These are phyloP conservation scores for Aurinia saxatilis DNA, from an alignment of 345 rosid genomes.

Conservation along the genomic window DNA sequence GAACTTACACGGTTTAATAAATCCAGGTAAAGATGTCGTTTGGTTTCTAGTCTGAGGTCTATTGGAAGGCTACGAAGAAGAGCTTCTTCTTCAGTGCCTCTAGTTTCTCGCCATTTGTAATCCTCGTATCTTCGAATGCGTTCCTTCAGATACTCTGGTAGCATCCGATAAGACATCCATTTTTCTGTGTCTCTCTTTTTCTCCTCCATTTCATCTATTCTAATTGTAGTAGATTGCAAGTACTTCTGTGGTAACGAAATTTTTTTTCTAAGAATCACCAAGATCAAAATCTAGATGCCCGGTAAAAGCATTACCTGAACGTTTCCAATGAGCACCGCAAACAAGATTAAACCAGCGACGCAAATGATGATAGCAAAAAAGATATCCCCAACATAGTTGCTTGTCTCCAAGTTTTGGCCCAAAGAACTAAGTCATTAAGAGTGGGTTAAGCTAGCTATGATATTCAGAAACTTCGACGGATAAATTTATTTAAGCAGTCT, in stretches of 20 bases:
- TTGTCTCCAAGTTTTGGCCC: slow-evolving; percentile 40
- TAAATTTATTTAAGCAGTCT: no score
- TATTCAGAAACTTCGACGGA: background rate
- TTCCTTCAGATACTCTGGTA: slow-evolving; percentile 13
- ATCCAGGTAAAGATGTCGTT: slow-evolving; percentile 11
- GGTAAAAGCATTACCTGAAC: slow-evolving; percentile 38
- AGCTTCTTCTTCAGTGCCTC: slow-evolving; percentile 21
- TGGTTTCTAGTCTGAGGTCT: slow-evolving; percentile 6
- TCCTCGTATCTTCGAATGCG: slow-evolving; percentile 12
- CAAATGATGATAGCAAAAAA: no score
- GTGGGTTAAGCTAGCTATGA: background rate
- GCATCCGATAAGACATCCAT: no score
- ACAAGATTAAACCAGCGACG: slow-evolving; percentile 38
- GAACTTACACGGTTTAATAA: background rate
- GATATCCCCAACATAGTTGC: slow-evolving; percentile 29
- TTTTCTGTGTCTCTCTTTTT: slow-evolving; percentile 19
- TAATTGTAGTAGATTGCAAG: slow-evolving; percentile 12
- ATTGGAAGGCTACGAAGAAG: slow-evolving; percentile 10
- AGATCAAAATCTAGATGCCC: background rate
- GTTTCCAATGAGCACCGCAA: slow-evolving; percentile 41
- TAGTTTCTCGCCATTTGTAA: slow-evolving; percentile 17
- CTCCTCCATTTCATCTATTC: slow-evolving; percentile 24
- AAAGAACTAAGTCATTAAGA: slow-evolving; percentile 24
- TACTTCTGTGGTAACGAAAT: slow-evolving; percentile 16
- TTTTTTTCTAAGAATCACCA: background rate